Evolutionary conservation across 2,329 filamentous ascomycete genomes (phyloP), one percentile per base, ranked within the genome.

Genomic region (Pseudogymnoascus sp.): DNA sequence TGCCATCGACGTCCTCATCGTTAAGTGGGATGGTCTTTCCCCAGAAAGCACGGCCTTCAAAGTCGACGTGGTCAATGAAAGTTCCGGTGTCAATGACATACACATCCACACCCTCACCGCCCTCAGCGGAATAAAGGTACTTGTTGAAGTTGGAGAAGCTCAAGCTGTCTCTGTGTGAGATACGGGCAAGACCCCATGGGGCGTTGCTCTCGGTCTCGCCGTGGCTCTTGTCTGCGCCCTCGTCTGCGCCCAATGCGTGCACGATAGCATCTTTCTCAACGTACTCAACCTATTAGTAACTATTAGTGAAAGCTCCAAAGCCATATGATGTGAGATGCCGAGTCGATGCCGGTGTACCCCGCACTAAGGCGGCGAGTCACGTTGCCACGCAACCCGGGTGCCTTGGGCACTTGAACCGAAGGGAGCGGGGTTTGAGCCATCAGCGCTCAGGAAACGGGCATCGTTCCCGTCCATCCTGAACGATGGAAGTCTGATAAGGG

Each of bases 41-140:
- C 94, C 94, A 99, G 71, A 85, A 81, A 69, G 95, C 94, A 76
- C 94, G 92, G 65, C 90, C 94, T 78, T 96, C 93, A 67, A 99
- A 99, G 79, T 99, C 94, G 68, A 96, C 92, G 80, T 99, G 94
- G 57, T 93, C 85, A 68, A 81, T 76, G 81, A 97, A 97, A 82
- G 90, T 96, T 72, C 94, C 95, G 61, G 94, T 99, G 79, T 99
- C 94, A 72, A 99, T 96, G 67, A 99, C 89, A 74, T 99, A 99
- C 73, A 94, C 94, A 77, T 99, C 94, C 69, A 99, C 94, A 75
- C 94, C 95, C 81, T 97, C 92, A 74, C 94, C 94, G 73, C 89
- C 93, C 60, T 95, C 88, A 61, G 84, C 82, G 62, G 92, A 84
- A 76, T 94, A 99, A 37, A 97, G 84, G 81, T 99, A 99, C 81